Percentiles rank a stretch among this genome's conserved stretches.
These are phyloP conservation scores for Cercospora sp. DNA, from an alignment of 2,329 filamentous ascomycete genomes.

Conservation along the genomic window DNA sequence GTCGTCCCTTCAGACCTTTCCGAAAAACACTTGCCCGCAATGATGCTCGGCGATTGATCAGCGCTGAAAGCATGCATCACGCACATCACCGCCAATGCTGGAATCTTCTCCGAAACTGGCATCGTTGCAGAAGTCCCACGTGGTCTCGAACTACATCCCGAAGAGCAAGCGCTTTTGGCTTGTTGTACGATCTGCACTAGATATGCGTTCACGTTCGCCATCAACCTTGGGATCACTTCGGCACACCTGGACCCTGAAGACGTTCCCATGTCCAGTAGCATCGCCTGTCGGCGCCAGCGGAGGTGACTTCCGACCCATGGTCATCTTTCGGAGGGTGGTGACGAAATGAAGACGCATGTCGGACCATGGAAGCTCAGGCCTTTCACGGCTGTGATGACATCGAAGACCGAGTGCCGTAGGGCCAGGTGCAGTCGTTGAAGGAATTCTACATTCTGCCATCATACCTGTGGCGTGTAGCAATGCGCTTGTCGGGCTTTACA, in stretches of 20 bases:
- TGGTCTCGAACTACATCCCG: neutral
- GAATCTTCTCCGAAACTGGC: neutral
- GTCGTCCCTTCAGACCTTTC: neutral
- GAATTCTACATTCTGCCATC: neutral
- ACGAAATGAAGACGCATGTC: neutral
- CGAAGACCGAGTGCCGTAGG: neutral
- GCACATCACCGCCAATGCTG: neutral
- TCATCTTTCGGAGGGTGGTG: conserved; percentile 12
- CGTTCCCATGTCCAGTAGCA: conserved; percentile 27
- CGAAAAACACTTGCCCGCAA: neutral
- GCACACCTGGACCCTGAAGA: conserved; percentile 36
- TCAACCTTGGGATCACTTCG: conserved; percentile 35
- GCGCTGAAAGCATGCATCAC: neutral
- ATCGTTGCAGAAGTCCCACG: neutral
- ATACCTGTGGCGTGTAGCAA: neutral
- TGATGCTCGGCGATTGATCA: neutral
- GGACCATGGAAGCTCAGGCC: neutral
- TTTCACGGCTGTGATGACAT: neutral
- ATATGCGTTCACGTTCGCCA: conserved; percentile 32
- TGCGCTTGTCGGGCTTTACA: neutral
- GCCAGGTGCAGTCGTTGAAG: neutral
- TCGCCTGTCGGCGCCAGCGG: conserved; percentile 37
- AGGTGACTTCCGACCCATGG: conserved; percentile 38
- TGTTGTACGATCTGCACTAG: conserved; percentile 29
- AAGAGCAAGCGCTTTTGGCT: conserved; percentile 30